A percentile compares a stretch with the other conserved stretches of the same genome.
phyloP scores from a whole-genome alignment of 352 stramenopile genomes.

The Phytophthora tubulina region DNA sequence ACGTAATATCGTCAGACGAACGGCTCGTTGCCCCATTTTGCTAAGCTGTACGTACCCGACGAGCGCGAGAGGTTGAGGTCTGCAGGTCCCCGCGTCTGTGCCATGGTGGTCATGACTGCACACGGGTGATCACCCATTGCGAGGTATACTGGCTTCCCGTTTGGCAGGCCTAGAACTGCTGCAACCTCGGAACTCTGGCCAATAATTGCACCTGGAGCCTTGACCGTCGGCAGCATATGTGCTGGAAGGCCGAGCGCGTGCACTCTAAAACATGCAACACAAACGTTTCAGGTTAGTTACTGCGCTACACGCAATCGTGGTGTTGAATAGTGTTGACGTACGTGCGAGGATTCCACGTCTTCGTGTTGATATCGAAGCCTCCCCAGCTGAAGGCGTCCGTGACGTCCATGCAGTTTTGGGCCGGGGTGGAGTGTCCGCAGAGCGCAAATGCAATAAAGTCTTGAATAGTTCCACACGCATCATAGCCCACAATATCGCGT shows the following conservation, averaged over 20 bases:
- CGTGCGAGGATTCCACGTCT: constrained; percentile 54
- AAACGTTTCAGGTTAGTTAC: neutral
- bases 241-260: constrained; percentile 60
- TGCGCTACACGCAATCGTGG: neutral
- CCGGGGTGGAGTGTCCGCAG: constrained; percentile 45
- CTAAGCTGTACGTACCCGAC: constrained; percentile 18
- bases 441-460: constrained; percentile 73
- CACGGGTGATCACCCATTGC: constrained; percentile 81
- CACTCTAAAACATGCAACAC: constrained; percentile 40
- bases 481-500: constrained; percentile 42
- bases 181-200: constrained; percentile 37
- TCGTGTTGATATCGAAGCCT: constrained; percentile 53
- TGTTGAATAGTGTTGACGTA: constrained; percentile 22
- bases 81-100: constrained; percentile 28
- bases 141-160: constrained; percentile 48
- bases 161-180: constrained; percentile 43
- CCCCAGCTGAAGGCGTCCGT: constrained; percentile 84
- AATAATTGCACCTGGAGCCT: constrained; percentile 51
- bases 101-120: constrained; percentile 59
- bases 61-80: constrained; percentile 45
- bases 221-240: constrained; percentile 58
- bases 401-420: constrained; percentile 62
- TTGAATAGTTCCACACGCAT: constrained; percentile 78
- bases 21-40: neutral
- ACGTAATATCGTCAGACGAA: constrained; percentile 5